Evolutionary conservation across 225 moss, liverwort and hornwort species (phyloP).

Genomic region (Rhytidiadelphus loreus): DNA sequence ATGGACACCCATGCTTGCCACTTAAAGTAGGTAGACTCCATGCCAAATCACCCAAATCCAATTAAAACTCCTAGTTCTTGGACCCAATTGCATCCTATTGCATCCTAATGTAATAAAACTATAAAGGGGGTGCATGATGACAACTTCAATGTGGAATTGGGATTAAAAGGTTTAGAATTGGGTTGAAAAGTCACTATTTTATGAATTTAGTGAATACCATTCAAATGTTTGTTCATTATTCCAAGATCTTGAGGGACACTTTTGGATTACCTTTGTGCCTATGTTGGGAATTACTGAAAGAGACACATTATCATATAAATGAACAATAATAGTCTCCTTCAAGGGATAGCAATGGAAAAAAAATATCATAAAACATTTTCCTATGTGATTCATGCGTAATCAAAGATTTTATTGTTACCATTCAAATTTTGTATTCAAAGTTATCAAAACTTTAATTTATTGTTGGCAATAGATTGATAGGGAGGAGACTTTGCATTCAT

Average conservation of each 20-base stretch:
- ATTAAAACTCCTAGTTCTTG: background rate
- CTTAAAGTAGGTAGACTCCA: background rate
- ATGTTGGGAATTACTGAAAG: background rate
- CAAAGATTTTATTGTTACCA: background rate
- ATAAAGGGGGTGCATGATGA: background rate
- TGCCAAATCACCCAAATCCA: background rate
- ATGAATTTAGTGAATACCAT: background rate
- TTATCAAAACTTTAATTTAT: background rate
- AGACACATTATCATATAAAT: too few species aligned
- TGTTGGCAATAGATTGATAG: background rate
- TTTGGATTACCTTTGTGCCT: background rate
- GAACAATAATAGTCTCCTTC: too few species aligned
- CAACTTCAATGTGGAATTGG: background rate
- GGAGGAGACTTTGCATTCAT: background rate
- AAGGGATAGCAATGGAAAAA: background rate
- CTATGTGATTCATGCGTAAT: background rate
- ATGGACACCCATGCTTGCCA: background rate
- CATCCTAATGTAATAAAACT: background rate
- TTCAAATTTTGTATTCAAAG: background rate
- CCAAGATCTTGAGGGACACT: too few species aligned
- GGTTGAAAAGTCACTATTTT: background rate
- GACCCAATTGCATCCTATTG: fast-evolving
- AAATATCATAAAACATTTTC: background rate
- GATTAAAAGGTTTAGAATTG: background rate
- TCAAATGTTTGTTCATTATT: background rate